A percentile compares a stretch with the other conserved stretches of the same genome.
Conservation (phyloP, 1,284 basidiomycete species). For the Ceratobasidium sp. region DNA sequence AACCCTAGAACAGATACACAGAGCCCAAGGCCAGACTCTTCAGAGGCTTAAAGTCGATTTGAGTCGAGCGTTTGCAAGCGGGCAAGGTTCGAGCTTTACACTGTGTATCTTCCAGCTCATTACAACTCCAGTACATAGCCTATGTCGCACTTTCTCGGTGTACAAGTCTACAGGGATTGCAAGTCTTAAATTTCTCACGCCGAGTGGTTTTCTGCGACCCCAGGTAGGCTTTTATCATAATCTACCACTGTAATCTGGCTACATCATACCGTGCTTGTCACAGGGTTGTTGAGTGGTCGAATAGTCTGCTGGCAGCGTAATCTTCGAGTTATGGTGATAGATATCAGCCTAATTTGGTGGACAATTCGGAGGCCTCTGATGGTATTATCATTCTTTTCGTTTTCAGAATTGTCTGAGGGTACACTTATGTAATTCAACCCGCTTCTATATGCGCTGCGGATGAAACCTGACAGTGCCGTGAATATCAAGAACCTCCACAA, state of each 20-base stretch:
- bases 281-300: not conserved
- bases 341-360: too few species aligned
- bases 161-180: constrained; percentile 52
- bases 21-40: constrained; percentile 88
- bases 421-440: too few species aligned
- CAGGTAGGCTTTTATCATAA: not conserved
- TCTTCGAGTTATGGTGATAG: too few species aligned
- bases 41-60: constrained; percentile 81
- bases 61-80: constrained; percentile 80
- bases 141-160: constrained; percentile 57
- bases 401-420: too few species aligned
- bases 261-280: not conserved
- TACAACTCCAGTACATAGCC: constrained; percentile 56
- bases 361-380: too few species aligned
- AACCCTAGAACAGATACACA: constrained; percentile 85
- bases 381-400: too few species aligned
- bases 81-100: constrained; percentile 56
- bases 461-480: too few species aligned
- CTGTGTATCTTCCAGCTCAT: too few species aligned
- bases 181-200: constrained; percentile 55
- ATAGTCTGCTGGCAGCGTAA: not conserved
- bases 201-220: constrained; percentile 13
- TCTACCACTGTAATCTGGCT: not conserved
- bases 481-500: too few species aligned
- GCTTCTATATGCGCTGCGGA: too few species aligned